Base-by-base conservation (phyloP, 2,329 filamentous ascomycete species). In the Neofusicoccum cordaticola region DNA sequence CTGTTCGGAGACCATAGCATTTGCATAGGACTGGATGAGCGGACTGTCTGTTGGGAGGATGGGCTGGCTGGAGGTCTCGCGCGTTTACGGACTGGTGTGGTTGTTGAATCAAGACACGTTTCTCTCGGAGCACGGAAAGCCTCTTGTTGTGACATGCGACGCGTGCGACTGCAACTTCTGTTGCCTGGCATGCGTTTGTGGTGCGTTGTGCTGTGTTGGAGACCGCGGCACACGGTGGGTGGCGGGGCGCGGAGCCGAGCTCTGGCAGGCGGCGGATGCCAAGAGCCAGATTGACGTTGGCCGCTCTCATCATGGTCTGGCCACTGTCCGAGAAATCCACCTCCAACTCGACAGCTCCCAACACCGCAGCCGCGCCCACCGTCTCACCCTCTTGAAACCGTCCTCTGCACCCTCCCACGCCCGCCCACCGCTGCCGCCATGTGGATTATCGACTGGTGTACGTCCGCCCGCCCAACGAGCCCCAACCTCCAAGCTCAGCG, bases 361-460 rank as follows among this genome's bases (percentile, higher is more conserved):
- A 61, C 64, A 31, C 35, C 57, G 42, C 63, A 42, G 11, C 17
- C 27, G 45, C 50, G 13, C 37, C 27, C 45, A 45, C 41, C 63
- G 62, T 44, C 45, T 53, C 53, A 34, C 41, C 42, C 4, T 37
- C 42, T 27, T 47, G 31, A 42, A 22, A 9, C 42, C 53, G 39
- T 27, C 56, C 41, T 47, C 56, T 47, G 39, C 17, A 47, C 56
- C 37, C 42, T 44, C 17, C 17, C 61, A 37, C 48, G n/a, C 45
- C 48, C 48, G 22, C 34, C 53, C 31, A n/a, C 31, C 53, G 3
- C 27, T n/a, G 56, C 42, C 65, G 84, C 75, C 69, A 96, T 96
- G 92, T 96, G 92, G 91, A 91, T 96, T 79, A 82, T 96, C 77
- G 92, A 94, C 86, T 96, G 92, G 92, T 95, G 63, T 62, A 65